A percentile compares a stretch with the other conserved stretches of the same genome.
Conservation (phyloP, 495 filamentous ascomycete genomes). For the Neurospora sp. region DNA sequence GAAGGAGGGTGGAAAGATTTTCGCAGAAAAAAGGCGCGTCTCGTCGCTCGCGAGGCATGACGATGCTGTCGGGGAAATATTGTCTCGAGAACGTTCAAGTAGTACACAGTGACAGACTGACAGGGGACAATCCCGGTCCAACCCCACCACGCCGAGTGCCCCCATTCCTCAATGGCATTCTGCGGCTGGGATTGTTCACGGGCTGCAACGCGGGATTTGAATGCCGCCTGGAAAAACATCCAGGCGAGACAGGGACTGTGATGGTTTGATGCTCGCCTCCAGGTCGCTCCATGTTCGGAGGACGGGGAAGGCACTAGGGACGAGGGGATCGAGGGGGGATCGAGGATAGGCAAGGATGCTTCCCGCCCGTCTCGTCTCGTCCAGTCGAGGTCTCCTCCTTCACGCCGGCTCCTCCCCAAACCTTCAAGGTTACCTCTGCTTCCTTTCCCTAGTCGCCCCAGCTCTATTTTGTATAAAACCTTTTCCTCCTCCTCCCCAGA, state of each 20-base stretch:
- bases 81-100: neutral
- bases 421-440: neutral
- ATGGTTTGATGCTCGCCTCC: neutral
- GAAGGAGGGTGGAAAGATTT: neutral
- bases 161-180: neutral
- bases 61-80: neutral
- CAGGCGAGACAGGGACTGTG: neutral
- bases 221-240: neutral
- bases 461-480: neutral
- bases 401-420: neutral
- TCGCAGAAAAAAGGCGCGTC: neutral
- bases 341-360: neutral
- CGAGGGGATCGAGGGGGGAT: neutral
- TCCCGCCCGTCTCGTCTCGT: slow-evolving; percentile 2
- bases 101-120: neutral
- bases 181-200: neutral
- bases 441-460: slow-evolving; percentile 1
- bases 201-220: neutral
- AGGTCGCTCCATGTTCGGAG: neutral
- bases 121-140: neutral
- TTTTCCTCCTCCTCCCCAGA: slow-evolving; percentile 5
- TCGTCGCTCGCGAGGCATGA: neutral
- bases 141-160: neutral
- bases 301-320: neutral
- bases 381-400: neutral